Percentiles rank a stretch among this genome's conserved stretches.
Evolutionary conservation across 441 rosid genomes (phyloP).

Genomic region (Populus hybrid): DNA sequence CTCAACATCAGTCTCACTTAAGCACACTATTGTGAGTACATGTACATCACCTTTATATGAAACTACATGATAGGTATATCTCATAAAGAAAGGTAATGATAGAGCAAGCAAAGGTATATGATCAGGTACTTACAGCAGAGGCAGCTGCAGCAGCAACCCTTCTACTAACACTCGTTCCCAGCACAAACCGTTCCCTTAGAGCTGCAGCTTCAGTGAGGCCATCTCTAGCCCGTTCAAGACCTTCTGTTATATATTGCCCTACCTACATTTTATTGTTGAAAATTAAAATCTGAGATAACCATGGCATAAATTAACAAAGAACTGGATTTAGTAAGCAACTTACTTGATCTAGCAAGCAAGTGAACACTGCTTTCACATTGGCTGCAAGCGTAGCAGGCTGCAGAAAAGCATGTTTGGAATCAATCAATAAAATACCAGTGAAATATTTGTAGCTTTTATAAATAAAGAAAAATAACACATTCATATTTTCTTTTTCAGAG

Average conservation of each 20-base stretch:
- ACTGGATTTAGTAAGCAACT: slow-evolving; percentile 31
- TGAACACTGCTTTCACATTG: slow-evolving; percentile 86
- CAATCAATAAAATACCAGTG: slow-evolving; percentile 21
- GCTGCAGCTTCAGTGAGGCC: slow-evolving; percentile 94
- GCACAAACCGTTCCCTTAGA: slow-evolving; percentile 91
- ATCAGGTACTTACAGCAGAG: slow-evolving; percentile 75
- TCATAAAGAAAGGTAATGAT: not conserved
- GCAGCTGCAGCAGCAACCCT: slow-evolving; percentile 99
- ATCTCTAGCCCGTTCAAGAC: slow-evolving; percentile 97
- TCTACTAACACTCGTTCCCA: slow-evolving; percentile 82
- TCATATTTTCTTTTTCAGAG: not conserved
- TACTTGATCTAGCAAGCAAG: slow-evolving; percentile 93
- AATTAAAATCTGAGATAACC: slow-evolving; percentile 1
- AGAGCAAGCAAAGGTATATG: slow-evolving; percentile 21
- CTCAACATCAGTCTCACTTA: slow-evolving; percentile 28
- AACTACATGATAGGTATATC: not conserved
- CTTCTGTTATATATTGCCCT: slow-evolving; percentile 84
- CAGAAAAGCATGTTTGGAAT: slow-evolving; percentile 26
- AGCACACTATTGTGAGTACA: slow-evolving; percentile 13
- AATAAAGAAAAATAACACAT: not conserved
- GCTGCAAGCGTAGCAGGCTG: slow-evolving; percentile 87
- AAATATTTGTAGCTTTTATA: not conserved
- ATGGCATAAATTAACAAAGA: slow-evolving; percentile 15
- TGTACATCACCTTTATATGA: not conserved
- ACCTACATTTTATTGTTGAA: slow-evolving; percentile 47